These are phyloP conservation scores for Pyricularia pennisetigena DNA, from an alignment of 2,329 filamentous ascomycete species.

Conservation along the genomic window DNA sequence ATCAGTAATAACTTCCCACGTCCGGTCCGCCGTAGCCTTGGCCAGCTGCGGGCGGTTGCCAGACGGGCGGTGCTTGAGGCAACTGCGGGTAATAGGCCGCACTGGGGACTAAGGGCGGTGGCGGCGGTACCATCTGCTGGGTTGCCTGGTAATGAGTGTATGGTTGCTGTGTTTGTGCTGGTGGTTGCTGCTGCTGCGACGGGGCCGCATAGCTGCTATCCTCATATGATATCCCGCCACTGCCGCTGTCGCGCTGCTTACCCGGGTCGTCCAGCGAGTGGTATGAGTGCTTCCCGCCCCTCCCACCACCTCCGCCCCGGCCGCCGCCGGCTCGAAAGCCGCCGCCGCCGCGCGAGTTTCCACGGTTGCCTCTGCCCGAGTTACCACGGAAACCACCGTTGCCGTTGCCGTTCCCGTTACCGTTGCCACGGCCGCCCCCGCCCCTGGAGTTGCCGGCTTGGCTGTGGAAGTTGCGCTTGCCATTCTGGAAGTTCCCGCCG, in stretches of 20 bases:
- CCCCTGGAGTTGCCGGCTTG: conserved; percentile 1
- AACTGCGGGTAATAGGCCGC: not conserved
- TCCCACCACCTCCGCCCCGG: conserved; percentile 4
- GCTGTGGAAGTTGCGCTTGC: not conserved
- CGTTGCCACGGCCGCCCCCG: conserved; percentile 4
- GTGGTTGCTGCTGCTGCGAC: not conserved
- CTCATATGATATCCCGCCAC: conserved; percentile 4
- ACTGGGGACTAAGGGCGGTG: not conserved
- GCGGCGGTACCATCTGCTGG: not conserved
- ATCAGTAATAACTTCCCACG: conserved; percentile 4
- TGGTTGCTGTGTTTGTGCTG: not conserved
- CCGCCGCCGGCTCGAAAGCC: conserved; percentile 5
- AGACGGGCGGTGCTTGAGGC: not conserved
- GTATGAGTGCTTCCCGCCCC: conserved; percentile 8
- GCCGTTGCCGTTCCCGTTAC: conserved; percentile 8
- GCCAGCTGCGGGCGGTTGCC: not conserved
- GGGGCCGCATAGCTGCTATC: conserved; percentile 1
- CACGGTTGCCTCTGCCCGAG: conserved; percentile 3
- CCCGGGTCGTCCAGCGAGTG: conserved; percentile 12
- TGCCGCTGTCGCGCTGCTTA: conserved; percentile 1
- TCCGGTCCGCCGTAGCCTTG: not conserved
- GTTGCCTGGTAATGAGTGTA: not conserved
- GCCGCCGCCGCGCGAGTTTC: conserved; percentile 4
- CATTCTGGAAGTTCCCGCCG: not conserved
- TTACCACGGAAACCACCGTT: conserved; percentile 2